A percentile compares a stretch with the other conserved stretches of the same genome.
These are phyloP conservation scores for Quercus tomentella DNA, from an alignment of 331 rosid genomes.

Conservation along the genomic window DNA sequence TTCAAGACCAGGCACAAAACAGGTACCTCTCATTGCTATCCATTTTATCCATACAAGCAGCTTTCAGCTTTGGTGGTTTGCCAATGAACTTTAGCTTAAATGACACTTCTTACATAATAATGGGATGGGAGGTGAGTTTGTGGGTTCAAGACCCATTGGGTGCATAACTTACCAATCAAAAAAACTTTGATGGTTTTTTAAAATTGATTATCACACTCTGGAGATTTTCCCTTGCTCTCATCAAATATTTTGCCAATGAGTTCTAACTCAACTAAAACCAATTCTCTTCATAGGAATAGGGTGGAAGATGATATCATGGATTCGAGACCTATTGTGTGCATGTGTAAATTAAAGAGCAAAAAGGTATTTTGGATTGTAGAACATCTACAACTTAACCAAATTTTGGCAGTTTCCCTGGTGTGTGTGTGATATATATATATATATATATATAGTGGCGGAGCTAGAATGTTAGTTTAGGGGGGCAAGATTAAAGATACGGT, in stretches of 20 bases:
- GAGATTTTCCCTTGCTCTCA: neutral
- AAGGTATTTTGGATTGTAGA: neutral
- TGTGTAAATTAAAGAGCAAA: neutral
- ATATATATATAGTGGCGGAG: no score
- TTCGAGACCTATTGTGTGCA: neutral
- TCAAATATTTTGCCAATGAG: neutral
- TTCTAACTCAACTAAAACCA: neutral
- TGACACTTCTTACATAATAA: neutral
- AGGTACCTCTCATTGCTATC: slow-evolving; percentile 39
- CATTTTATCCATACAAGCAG: slow-evolving; percentile 1
- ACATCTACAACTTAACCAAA: neutral
- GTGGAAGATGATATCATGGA: neutral
- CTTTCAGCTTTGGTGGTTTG: neutral
- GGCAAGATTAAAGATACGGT: no score
- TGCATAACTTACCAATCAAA: no score
- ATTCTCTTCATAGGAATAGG: neutral
- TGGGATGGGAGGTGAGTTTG: no score
- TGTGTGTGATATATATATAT: no score
- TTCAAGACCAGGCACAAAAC: slow-evolving; percentile 60
- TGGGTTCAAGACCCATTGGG: no score
- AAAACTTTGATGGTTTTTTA: neutral
- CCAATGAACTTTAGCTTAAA: neutral
- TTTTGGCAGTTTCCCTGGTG: neutral
- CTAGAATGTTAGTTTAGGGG: no score
- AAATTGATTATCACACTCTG: neutral